Evolutionary conservation across 2,329 filamentous ascomycete species (phyloP), one percentile per base, ranked within the genome.

Genomic region (Phialocephala sp.): DNA sequence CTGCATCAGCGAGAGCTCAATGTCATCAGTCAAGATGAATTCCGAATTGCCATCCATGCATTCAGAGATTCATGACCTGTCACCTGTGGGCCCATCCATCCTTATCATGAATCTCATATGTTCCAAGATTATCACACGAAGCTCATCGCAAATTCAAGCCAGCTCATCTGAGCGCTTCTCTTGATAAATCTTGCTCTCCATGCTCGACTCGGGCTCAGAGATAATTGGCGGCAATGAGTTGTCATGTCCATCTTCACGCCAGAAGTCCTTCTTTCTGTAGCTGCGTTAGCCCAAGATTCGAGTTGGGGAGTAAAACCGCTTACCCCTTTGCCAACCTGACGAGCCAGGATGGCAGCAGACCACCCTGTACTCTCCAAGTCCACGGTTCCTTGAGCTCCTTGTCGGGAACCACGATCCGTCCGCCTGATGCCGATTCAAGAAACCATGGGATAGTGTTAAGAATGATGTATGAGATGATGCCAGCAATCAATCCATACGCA

Each of bases 401-500:
- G 78, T 94, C 91, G 3, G 85, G 84, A 0, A 93, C 92, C 6
- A 89, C 84, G 69, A 96, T 85, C 43, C 89, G 86, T 52, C 92
- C 92, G 1, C 87, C 82, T 0, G 87, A 89, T 1, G 79, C 79
- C 75, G 87, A 83, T 77, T 91, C 89, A 71, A 96, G 78, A 55
- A 91, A 62, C 86, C 87, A 93, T 12, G 91, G 87, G 11, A 84
- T 74, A 0, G 83, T 86, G 79, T 97, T 96, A 79, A 97, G 84
- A 68, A 91, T 75, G 55, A 90, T 89, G 78, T 96, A 96, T 43
- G 87, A 87, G 73, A 90, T 83, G 73, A 96, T 90, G 63, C 92
- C 91, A 1, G 74, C 91, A 72, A 96, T 96, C 15, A 97, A 83
- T 57, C 93, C 93, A 74, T 96, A 91, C 12, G 93, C 91, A 74